Evolutionary conservation across 148 eudicot genomes (phyloP).

Genomic region (Persicaria maculosa): DNA sequence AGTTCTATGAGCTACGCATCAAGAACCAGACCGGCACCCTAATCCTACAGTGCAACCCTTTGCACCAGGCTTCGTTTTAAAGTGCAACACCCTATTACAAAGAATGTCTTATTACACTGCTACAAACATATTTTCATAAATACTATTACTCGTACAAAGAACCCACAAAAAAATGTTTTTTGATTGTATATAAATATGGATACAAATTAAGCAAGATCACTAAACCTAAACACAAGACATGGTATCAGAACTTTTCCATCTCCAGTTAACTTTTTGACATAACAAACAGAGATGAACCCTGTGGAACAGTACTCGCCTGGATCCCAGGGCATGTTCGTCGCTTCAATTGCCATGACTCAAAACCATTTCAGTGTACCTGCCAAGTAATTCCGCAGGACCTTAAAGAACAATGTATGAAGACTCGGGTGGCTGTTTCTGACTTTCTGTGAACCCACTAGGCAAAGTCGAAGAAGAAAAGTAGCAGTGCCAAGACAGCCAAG

Average conservation of each 20-base stretch:
- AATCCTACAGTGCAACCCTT: too few relatives aligned
- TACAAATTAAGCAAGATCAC: slow-evolving; percentile 15
- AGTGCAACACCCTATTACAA: background rate
- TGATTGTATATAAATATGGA: slow-evolving; percentile 11
- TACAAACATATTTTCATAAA: background rate
- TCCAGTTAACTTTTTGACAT: background rate
- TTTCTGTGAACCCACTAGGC: slow-evolving; percentile 6
- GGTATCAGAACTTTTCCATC: slow-evolving; percentile 11
- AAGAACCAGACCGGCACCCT: too few relatives aligned
- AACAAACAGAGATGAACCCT: background rate
- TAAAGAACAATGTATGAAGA: background rate
- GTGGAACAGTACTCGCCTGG: background rate
- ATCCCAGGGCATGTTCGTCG: background rate
- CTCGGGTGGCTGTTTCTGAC: too few relatives aligned
- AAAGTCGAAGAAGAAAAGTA: slow-evolving; percentile 20
- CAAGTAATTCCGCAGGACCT: background rate
- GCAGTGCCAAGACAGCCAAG: slow-evolving; percentile 15
- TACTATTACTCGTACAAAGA: background rate
- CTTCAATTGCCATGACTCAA: too few relatives aligned
- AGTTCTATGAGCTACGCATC: too few relatives aligned
- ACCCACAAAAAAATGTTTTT: background rate
- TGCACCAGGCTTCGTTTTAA: too few relatives aligned
- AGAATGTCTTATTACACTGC: background rate
- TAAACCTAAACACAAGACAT: slow-evolving; percentile 25
- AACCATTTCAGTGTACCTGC: background rate